These are phyloP conservation scores for Exophiala calicioides DNA, from an alignment of 2,329 filamentous ascomycete species.

Conservation along the genomic window DNA sequence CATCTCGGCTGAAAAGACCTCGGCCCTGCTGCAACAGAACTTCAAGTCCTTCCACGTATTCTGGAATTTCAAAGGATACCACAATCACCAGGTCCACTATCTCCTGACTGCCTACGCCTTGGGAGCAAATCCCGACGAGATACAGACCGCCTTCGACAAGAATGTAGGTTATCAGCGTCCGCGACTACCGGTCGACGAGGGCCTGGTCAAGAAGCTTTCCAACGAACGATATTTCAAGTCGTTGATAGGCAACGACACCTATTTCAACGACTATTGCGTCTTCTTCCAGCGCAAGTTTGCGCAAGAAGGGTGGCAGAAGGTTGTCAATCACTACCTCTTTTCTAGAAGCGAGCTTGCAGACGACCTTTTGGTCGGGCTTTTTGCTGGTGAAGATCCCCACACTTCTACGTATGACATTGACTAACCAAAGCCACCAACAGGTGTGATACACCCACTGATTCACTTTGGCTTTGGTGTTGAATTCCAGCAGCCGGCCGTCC, in stretches of 20 bases:
- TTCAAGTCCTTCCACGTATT: not conserved
- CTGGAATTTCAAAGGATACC: not conserved
- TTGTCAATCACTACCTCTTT: conserved; percentile 60
- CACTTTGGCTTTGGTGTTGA: conserved; percentile 70
- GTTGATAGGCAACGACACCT: conserved; percentile 62
- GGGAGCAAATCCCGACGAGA: conserved; percentile 57
- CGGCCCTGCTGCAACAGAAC: not conserved
- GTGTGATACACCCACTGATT: conserved; percentile 71
- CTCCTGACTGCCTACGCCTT: conserved; percentile 52
- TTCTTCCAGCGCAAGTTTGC: conserved; percentile 74
- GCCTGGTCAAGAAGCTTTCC: conserved; percentile 41
- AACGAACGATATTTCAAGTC: conserved; percentile 58
- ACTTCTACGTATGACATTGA: not conserved
- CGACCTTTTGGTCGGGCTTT: conserved; percentile 70
- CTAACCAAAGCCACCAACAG: not conserved
- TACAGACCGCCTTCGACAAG: conserved; percentile 65
- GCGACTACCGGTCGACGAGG: conserved; percentile 47
- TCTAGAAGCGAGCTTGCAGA: conserved; percentile 63
- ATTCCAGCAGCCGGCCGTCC: conserved; percentile 71
- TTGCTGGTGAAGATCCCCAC: conserved; percentile 50
- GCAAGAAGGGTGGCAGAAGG: conserved; percentile 49
- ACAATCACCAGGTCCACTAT: conserved; percentile 14
- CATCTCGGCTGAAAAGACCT: conserved; percentile 1
- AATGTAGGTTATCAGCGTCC: conserved; percentile 69
- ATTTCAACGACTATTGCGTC: conserved; percentile 71